A percentile compares a stretch with the other conserved stretches of the same genome.
Conservation (phyloP, 2,329 filamentous ascomycete genomes). For the Aspergillus phoenicis region DNA sequence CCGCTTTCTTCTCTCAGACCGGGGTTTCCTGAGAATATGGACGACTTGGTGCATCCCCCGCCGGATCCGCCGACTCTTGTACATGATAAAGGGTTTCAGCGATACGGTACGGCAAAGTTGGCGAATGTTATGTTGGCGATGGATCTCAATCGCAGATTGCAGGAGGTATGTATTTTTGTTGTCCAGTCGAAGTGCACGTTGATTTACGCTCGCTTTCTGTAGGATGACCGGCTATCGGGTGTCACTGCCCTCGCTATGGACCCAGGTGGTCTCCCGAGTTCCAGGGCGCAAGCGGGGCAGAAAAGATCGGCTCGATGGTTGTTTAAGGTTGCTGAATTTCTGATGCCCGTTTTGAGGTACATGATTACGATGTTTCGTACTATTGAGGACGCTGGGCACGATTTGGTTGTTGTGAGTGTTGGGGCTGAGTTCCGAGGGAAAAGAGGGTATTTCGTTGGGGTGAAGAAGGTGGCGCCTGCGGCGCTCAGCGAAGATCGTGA, state of each 20-base stretch:
- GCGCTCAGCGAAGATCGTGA: constrained; percentile 7
- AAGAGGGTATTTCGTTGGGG: constrained; percentile 22
- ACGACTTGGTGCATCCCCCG: constrained; percentile 39
- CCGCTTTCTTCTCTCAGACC: constrained; percentile 42
- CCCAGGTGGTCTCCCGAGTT: constrained; percentile 31
- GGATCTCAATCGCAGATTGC: constrained; percentile 41
- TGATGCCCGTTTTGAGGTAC: constrained; percentile 24
- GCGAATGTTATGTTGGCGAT: constrained; percentile 46
- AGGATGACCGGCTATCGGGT: constrained; percentile 29
- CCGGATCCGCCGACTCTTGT: constrained; percentile 35
- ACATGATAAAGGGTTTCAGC: constrained; percentile 45
- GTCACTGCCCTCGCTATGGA: constrained; percentile 39
- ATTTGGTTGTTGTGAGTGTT: constrained; percentile 21
- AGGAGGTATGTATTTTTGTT: constrained; percentile 23
- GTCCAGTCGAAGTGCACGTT: background rate
- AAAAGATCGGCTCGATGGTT: constrained; percentile 14
- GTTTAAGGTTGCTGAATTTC: constrained; percentile 15
- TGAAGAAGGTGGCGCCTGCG: background rate
- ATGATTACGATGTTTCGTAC: constrained; percentile 21
- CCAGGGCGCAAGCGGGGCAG: constrained; percentile 22
- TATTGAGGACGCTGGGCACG: constrained; percentile 20
- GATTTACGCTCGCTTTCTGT: background rate
- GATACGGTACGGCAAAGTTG: constrained; percentile 50
- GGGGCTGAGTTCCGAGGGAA: constrained; percentile 17
- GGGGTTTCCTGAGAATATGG: constrained; percentile 39